Percentiles rank a stretch among this genome's conserved stretches.
Evolutionary conservation across 75 land plant genomes (phyloP).

Genomic region (Azolla pinnata): DNA sequence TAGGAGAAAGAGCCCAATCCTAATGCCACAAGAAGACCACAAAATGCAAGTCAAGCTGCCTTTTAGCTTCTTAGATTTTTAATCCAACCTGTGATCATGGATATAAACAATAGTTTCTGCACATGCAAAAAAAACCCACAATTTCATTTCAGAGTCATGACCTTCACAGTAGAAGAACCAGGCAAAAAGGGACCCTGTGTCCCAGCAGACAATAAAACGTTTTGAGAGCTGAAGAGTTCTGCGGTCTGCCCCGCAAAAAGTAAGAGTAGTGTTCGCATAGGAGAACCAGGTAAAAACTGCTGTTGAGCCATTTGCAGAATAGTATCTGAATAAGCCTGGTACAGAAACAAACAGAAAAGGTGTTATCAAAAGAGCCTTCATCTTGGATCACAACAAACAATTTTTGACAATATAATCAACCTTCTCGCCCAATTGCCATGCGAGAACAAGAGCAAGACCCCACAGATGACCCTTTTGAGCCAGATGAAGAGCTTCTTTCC

Average conservation of each 20-base stretch:
- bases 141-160: no score
- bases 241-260: slow-evolving; percentile 85
- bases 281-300: slow-evolving; percentile 74
- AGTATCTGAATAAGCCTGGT: slow-evolving; percentile 84
- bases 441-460: slow-evolving; percentile 95
- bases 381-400: no score
- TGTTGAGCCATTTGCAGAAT: slow-evolving; percentile 79
- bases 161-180: slow-evolving; percentile 10
- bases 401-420: no score
- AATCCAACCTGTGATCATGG: no score
- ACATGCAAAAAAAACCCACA: no score
- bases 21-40: no score
- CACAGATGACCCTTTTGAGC: slow-evolving; percentile 89
- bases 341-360: not conserved
- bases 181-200: slow-evolving; percentile 7
- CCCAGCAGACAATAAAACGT: slow-evolving; percentile 1
- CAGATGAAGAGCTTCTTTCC: slow-evolving; percentile 66
- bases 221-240: slow-evolving; percentile 53
- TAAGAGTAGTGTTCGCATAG: slow-evolving; percentile 74
- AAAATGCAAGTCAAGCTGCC: no score
- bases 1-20: no score
- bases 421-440: slow-evolving; percentile 84
- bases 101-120: no score
- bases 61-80: no score
- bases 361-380: slow-evolving; percentile 1